These are phyloP conservation scores for Pseudocercospora macadamiae DNA, from an alignment of 2,329 filamentous ascomycete genomes.

Conservation along the genomic window DNA sequence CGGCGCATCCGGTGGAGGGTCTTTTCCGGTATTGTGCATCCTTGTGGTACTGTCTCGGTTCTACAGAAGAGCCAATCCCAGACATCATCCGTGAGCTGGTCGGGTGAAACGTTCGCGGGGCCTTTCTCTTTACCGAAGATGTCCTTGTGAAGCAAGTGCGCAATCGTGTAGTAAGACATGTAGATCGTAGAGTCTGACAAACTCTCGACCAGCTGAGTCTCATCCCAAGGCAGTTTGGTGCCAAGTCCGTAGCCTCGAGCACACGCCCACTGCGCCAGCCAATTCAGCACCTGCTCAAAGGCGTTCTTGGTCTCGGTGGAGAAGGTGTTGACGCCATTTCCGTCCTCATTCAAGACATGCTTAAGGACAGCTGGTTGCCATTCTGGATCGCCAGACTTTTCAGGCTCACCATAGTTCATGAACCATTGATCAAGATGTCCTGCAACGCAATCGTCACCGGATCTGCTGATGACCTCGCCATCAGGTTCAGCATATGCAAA, in stretches of 20 bases:
- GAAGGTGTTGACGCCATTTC: slow-evolving; percentile 76
- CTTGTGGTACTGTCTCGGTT: slow-evolving; percentile 62
- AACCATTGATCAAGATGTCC: slow-evolving; percentile 97
- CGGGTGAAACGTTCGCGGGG: slow-evolving; percentile 68
- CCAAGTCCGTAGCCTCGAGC: slow-evolving; percentile 89
- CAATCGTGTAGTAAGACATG: slow-evolving; percentile 70
- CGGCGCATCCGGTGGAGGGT: slow-evolving; percentile 79
- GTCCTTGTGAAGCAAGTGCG: slow-evolving; percentile 70
- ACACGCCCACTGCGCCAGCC: slow-evolving; percentile 96
- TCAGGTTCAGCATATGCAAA: slow-evolving; percentile 95
- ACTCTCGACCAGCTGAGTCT: slow-evolving; percentile 86
- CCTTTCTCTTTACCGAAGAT: slow-evolving; percentile 79
- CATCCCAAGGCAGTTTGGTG: slow-evolving; percentile 93
- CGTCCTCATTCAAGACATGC: slow-evolving; percentile 69
- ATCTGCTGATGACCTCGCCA: slow-evolving; percentile 83
- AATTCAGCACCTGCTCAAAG: slow-evolving; percentile 84
- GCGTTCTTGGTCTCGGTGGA: slow-evolving; percentile 58
- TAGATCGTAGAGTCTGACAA: slow-evolving; percentile 93
- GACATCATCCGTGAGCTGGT: slow-evolving; percentile 91
- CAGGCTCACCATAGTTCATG: slow-evolving; percentile 77
- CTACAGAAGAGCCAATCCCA: slow-evolving; percentile 95
- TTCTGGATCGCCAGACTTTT: slow-evolving; percentile 67
- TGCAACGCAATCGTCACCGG: slow-evolving; percentile 90
- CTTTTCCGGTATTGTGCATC: slow-evolving; percentile 72
- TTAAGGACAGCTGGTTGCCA: slow-evolving; percentile 79